Conservation (phyloP, 2,329 filamentous ascomycete species). For the Blumeriella jaapii region DNA sequence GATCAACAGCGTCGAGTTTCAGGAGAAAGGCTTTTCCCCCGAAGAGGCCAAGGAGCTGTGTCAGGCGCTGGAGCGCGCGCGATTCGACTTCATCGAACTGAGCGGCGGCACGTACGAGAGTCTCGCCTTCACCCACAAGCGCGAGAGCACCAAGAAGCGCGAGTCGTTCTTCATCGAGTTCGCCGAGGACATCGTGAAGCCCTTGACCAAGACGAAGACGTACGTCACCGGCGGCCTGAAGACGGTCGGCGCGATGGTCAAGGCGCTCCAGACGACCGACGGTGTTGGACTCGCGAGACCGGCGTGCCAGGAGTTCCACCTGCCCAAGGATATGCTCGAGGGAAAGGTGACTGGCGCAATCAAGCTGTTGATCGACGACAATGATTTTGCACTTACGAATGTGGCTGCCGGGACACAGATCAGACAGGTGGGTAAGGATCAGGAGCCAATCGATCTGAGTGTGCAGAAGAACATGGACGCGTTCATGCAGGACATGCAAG, state of each 20-base stretch:
- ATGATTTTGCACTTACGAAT: constrained; percentile 34
- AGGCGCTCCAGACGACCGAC: constrained; percentile 36
- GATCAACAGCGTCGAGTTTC: constrained; percentile 47
- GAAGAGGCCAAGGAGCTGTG: constrained; percentile 46
- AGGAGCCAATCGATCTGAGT: constrained; percentile 41
- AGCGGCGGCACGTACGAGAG: constrained; percentile 51
- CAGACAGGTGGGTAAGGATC: constrained; percentile 38
- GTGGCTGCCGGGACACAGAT: constrained; percentile 22
- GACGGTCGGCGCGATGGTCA: constrained; percentile 37
- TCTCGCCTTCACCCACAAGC: constrained; percentile 27
- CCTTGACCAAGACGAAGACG: constrained; percentile 34
- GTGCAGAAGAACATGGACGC: constrained; percentile 34
- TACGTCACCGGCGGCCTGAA: constrained; percentile 54
- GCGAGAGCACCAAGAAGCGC: constrained; percentile 35
- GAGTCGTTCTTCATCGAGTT: constrained; percentile 63
- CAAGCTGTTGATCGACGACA: constrained; percentile 34
- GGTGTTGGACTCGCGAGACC: constrained; percentile 39
- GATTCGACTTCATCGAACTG: constrained; percentile 57
- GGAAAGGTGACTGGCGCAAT: constrained; percentile 38
- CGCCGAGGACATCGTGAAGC: constrained; percentile 38
- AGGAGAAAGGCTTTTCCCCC: constrained; percentile 43
- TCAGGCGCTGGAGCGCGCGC: constrained; percentile 35
- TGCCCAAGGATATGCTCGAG: constrained; percentile 31
- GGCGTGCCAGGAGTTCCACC: constrained; percentile 32
- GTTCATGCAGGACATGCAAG: constrained; percentile 37